Evolutionary conservation across 176 grass and related monocot species (phyloP), one percentile per base, ranked within the genome.

Genomic region (Olyra latifolia): DNA sequence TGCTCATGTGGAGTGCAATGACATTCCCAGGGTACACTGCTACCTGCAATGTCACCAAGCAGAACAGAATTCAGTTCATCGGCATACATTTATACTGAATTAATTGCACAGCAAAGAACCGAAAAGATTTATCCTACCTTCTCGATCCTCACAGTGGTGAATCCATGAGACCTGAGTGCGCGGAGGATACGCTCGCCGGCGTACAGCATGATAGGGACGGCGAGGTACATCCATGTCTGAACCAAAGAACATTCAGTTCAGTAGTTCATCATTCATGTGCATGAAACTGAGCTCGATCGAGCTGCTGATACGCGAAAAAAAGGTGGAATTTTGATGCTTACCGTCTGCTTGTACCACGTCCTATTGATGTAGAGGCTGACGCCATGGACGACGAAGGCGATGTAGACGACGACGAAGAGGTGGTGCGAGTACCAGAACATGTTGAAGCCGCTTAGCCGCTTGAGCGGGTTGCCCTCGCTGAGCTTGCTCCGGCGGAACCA

Each of bases 211-310:
- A 98, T 0, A 0, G 96, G 96, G 23, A 98, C 24, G 7, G 87
- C 81, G 6, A 95, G 92, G 88, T 98, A 98, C 92, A 98, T 98
- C 96, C 96, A 98, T 44, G 96, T 95, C 95, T 98, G 85, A 19
- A 83, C 4, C 7, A 49, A 17, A 70, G 3, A 63, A 24, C 30
- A 24, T 48, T 2, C 10, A 11, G 3, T 8, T 39, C 81, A 72
- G n/a, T n/a, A n/a, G n/a, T n/a, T 20, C 19, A 22, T 13, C 4
- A 28, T 28, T 29, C 19, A 19, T 23, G 50, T 5, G 46, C 25
- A 2, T 30, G 15, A 0, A 71, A 32, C 45, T 10, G 57, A 49
- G 8, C 40, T 22, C 1, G 8, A 23, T 13, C 22, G 22, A 1
- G 22, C n/a, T 4, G 54, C 10, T 8, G n/a, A 23, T 6, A 10